Conservation (phyloP, 352 stramenopile genomes). For the Elongisporangium senticosum region DNA sequence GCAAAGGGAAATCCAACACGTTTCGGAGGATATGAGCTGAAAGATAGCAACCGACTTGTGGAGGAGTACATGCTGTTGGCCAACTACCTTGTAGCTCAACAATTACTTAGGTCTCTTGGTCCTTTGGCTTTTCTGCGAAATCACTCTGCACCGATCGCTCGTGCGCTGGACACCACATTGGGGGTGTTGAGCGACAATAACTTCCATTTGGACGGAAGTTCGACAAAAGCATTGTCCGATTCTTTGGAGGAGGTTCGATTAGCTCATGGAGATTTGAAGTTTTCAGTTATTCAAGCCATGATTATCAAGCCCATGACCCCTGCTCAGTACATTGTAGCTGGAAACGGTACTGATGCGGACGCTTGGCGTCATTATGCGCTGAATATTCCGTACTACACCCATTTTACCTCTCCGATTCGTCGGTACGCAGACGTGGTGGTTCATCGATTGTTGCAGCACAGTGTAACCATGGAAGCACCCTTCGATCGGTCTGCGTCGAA, state of each 20-base stretch:
- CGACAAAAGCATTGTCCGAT: constrained; percentile 74
- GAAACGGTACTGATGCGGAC: constrained; percentile 49
- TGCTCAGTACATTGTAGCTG: constrained; percentile 91
- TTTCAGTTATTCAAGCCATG: constrained; percentile 89
- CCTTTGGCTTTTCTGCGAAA: constrained; percentile 88
- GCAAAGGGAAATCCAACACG: constrained; percentile 86
- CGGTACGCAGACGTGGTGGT: constrained; percentile 89
- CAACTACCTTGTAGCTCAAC: constrained; percentile 97
- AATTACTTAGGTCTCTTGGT: constrained; percentile 87
- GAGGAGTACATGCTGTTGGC: constrained; percentile 99
- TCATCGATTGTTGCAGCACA: constrained; percentile 61
- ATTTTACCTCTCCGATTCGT: constrained; percentile 97
- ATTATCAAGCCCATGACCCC: constrained; percentile 94
- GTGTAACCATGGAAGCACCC: constrained; percentile 15
- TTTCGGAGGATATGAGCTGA: constrained; percentile 88
- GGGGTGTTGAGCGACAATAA: constrained; percentile 37
- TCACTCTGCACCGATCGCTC: constrained; percentile 74
- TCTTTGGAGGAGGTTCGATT: constrained; percentile 79
- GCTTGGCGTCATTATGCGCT: constrained; percentile 95
- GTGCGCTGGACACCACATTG: constrained; percentile 39
- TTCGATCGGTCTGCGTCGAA: constrained; percentile 11
- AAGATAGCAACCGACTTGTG: constrained; percentile 93
- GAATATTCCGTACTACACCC: constrained; percentile 97
- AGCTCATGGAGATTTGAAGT: constrained; percentile 68
- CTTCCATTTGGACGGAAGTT: constrained; percentile 80